A percentile compares a stretch with the other conserved stretches of the same genome.
phyloP scores from a whole-genome alignment of 1,284 basidiomycete species.

The Tilletia setariae region DNA sequence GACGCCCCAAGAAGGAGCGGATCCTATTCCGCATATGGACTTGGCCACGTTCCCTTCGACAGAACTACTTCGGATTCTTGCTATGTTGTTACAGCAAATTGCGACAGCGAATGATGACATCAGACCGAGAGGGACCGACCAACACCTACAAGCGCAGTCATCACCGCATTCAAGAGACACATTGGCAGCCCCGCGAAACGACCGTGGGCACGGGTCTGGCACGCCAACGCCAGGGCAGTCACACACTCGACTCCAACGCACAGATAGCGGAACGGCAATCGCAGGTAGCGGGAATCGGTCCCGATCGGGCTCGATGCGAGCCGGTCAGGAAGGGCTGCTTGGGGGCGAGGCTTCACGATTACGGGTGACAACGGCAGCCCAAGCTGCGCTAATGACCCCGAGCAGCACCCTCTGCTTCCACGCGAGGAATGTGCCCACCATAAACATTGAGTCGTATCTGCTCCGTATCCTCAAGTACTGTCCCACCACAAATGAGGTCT shows the following conservation, averaged over 20 bases:
- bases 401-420: constrained; percentile 87
- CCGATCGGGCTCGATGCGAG: constrained; percentile 6
- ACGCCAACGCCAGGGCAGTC: not conserved
- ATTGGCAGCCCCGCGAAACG: not conserved
- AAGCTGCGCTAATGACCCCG: constrained; percentile 70
- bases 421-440: constrained; percentile 89
- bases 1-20: constrained; percentile 23
- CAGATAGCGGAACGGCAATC: constrained; percentile 4
- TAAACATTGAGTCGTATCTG: constrained; percentile 89
- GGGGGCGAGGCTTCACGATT: constrained; percentile 1
- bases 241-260: not conserved
- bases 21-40: constrained; percentile 57
- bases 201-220: not conserved
- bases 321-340: constrained; percentile 5
- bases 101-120: constrained; percentile 78
- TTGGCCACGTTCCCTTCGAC: constrained; percentile 61
- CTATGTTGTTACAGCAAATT: constrained; percentile 83
- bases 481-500: constrained; percentile 96
- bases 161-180: not conserved
- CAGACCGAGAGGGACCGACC: constrained; percentile 25
- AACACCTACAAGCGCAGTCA: no score
- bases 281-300: constrained; percentile 3
- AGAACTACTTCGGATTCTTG: constrained; percentile 80
- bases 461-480: constrained; percentile 96
- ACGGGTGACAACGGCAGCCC: constrained; percentile 69